Evolutionary conservation across 306 rosid species (phyloP).

Genomic region (Acacia confusa): DNA sequence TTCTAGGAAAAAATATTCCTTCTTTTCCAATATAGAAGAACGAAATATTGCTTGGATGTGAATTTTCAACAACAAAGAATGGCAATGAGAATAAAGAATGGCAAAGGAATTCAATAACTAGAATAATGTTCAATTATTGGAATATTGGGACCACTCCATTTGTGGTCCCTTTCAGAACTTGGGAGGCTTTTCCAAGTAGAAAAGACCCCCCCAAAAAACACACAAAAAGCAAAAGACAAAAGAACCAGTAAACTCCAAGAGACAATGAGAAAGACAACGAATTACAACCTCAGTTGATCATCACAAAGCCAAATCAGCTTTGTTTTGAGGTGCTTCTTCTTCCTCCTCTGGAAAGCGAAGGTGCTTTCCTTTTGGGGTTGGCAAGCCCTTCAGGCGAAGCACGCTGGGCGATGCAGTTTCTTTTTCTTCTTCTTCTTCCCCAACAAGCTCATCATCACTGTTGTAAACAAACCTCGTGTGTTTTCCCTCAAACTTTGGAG

Average conservation of each 20-base stretch:
- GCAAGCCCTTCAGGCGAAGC: constrained; percentile 69
- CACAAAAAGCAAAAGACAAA: not conserved
- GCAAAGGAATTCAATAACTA: not conserved
- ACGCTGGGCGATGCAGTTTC: constrained; percentile 36
- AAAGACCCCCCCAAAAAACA: not conserved
- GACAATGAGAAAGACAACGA: constrained; percentile 23
- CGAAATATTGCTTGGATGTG: not conserved
- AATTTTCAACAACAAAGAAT: not conserved
- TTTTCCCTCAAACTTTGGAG: constrained; percentile 62
- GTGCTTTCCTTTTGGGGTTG: constrained; percentile 89
- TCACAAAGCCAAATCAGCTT: constrained; percentile 8
- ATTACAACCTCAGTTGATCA: not conserved
- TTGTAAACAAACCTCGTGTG: constrained; percentile 78
- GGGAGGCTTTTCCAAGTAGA: not conserved
- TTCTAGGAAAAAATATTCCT: not conserved
- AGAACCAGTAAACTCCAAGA: not conserved
- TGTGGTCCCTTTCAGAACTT: constrained; percentile 4
- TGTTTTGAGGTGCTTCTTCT: constrained; percentile 33
- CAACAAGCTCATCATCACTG: constrained; percentile 77
- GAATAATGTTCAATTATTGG: not conserved
- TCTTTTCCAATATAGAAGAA: too few species aligned
- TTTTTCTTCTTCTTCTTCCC: constrained; percentile 40
- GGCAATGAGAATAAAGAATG: not conserved
- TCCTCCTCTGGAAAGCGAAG: constrained; percentile 65
- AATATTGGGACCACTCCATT: not conserved